Conservation (phyloP, 305 asterid genomes). For the Fraxinus greggii region DNA sequence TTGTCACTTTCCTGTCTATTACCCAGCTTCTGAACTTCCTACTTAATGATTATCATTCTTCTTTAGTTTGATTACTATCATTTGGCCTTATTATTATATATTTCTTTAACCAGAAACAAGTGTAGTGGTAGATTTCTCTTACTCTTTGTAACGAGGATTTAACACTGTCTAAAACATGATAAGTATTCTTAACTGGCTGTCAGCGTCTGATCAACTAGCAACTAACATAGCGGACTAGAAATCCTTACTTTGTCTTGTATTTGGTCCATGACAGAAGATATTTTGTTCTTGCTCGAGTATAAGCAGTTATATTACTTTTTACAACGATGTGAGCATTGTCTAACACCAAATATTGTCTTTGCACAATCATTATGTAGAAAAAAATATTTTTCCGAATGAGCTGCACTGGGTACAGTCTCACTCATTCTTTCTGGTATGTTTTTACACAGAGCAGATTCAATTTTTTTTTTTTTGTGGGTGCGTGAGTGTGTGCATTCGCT, state of each 20-base stretch:
- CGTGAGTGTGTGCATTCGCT: not conserved
- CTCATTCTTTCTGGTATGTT: not conserved
- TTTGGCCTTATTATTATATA: not conserved
- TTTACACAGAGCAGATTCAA: not conserved
- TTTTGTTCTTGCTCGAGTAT: not conserved
- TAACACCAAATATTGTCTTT: not conserved
- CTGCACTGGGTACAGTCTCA: not conserved
- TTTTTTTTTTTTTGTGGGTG: not conserved
- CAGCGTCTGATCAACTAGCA: not conserved
- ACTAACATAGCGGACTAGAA: not conserved
- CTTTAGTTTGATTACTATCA: not conserved
- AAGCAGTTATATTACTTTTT: not conserved
- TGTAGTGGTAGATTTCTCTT: not conserved
- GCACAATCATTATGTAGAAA: not conserved
- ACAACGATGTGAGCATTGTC: not conserved
- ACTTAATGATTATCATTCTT: not conserved
- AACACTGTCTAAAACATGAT: not conserved
- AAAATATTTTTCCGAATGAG: not conserved
- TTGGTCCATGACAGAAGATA: not conserved
- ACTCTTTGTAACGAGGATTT: not conserved
- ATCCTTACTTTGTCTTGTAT: not conserved
- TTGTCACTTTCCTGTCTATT: not conserved
- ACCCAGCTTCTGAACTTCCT: not conserved
- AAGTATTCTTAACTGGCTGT: not conserved
- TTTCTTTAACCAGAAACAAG: not conserved